These are phyloP conservation scores for Adansonia gregorii DNA, from an alignment of 441 rosid genomes.

Conservation along the genomic window DNA sequence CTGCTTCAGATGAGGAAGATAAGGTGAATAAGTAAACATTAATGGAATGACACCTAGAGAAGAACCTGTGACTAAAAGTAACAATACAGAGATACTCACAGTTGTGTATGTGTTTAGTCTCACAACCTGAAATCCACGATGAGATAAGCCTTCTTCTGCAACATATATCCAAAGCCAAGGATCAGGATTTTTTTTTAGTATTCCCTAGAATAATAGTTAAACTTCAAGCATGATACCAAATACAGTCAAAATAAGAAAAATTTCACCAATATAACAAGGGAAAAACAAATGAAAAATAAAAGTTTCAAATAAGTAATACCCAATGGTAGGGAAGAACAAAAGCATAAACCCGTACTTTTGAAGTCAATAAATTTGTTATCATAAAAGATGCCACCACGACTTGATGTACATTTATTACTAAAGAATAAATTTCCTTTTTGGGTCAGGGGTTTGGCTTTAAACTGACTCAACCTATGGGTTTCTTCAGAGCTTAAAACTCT, in stretches of 20 bases:
- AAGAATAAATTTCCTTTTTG: neutral
- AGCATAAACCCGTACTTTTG: neutral
- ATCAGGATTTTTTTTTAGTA: constrained; percentile 10
- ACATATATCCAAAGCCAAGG: constrained; percentile 33
- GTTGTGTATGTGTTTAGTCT: constrained; percentile 94
- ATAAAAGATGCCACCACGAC: neutral
- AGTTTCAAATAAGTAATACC: constrained; percentile 4
- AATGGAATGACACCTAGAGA: neutral
- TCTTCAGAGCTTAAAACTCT: neutral
- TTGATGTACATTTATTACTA: neutral
- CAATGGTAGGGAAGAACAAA: constrained; percentile 9
- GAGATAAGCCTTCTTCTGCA: constrained; percentile 83
- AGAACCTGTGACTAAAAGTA: neutral
- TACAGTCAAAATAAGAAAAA: constrained; percentile 17
- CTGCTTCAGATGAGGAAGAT: constrained; percentile 15
- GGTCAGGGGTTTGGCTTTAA: neutral
- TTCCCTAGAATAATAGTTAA: constrained; percentile 19
- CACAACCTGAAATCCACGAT: constrained; percentile 87
- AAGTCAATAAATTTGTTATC: neutral
- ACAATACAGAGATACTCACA: constrained; percentile 51
- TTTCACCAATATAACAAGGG: neutral
- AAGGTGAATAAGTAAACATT: constrained; percentile 9
- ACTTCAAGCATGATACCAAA: constrained; percentile 17
- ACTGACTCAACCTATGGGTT: neutral
- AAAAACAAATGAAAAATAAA: constrained; percentile 9